Evolutionary conservation across 202 grass and related monocot genomes (phyloP).

Genomic region (Musa balbisiana): DNA sequence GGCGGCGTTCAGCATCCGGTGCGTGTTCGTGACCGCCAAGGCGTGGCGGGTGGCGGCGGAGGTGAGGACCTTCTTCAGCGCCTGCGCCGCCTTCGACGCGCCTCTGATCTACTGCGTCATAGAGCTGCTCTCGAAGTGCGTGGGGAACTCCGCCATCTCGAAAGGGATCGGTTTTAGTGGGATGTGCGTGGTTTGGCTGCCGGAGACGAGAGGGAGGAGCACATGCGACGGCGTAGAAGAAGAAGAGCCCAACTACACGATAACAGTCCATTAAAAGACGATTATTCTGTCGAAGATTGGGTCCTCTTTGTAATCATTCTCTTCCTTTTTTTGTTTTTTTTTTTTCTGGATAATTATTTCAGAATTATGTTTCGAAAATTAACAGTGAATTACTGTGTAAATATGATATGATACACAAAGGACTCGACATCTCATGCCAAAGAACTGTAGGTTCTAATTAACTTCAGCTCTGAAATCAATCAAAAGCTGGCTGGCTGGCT

Average conservation of each 20-base stretch:
- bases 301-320: too few relatives aligned
- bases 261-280: too few relatives aligned
- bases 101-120: constrained; percentile 25
- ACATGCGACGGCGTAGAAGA: constrained; percentile 26
- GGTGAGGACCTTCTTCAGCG: constrained; percentile 25
- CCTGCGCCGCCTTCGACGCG: constrained; percentile 28
- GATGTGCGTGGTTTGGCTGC: constrained; percentile 12
- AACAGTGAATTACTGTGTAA: too few relatives aligned
- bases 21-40: constrained; percentile 7
- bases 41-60: constrained; percentile 18
- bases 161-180: constrained; percentile 12
- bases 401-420: too few relatives aligned
- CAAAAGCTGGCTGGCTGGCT: too few relatives aligned
- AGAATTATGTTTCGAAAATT: too few relatives aligned
- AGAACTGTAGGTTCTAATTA: too few relatives aligned
- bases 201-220: constrained; percentile 25
- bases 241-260: neutral
- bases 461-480: too few relatives aligned
- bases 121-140: constrained; percentile 28
- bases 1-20: constrained; percentile 10
- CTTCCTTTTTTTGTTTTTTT: too few relatives aligned
- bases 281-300: too few relatives aligned
- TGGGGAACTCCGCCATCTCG: constrained; percentile 27
- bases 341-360: too few relatives aligned
- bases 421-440: too few relatives aligned